Evolutionary conservation across 257 asterid genomes (phyloP), one percentile per base, ranked within the genome.

Genomic region (Solanum virginianum): DNA sequence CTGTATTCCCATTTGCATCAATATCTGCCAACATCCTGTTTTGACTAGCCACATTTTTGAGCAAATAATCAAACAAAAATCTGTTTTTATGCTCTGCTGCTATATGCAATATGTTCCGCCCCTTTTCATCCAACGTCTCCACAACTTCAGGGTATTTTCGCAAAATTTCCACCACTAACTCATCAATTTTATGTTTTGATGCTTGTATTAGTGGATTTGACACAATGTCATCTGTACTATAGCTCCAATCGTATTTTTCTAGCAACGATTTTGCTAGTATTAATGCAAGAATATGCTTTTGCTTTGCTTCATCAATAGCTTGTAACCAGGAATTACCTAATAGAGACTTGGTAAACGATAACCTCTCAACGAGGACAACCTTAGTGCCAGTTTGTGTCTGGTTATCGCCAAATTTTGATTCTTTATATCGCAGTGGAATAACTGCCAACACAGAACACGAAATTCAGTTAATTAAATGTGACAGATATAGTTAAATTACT

Each of bases 291-390:
- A 68, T 84, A 22, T 84, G 86, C 39, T 55, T 84, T 55, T 84
- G 86, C 86, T 84, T 84, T 55, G 81, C 86, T 66, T 51, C 82
- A 55, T 68, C 68, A 14, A 70, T 66, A 17, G 60, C 82, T 70
- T 68, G 53, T 63, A 84, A 57, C 86, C 86, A 84, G 11, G 69
- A 57, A 54, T 45, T 63, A 18, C 86, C 81, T 74, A 74, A 22
- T 43, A 74, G 60, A 22, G 81, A 75, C 62, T 75, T 53, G 9
- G 81, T 75, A 49, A 75, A 49, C 22, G 60, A 15, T 0, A 4
- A 24, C 81, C 81, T 75, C 81, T 75, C 24, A 49, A 24, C 3
- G 24, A 14, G 39, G 43, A 49, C 60, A 53, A 75, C 39, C 39
- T 24, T 47, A 47, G 22, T 22, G 8, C 22, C 81, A 74, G 41